Evolutionary conservation across 106 monocot genomes (phyloP).

Genomic region (Agapanthus africanus): DNA sequence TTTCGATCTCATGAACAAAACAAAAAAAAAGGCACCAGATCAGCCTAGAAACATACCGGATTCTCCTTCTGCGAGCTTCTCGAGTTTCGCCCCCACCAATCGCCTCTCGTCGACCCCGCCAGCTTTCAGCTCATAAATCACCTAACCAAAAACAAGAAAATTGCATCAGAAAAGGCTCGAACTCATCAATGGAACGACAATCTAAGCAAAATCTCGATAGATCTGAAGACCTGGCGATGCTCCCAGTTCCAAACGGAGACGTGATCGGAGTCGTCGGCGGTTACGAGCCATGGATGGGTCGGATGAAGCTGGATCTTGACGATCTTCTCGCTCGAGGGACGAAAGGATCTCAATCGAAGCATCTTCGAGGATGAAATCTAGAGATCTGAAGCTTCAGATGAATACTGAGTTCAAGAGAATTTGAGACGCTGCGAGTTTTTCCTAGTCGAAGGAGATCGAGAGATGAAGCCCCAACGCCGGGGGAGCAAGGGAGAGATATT

Average conservation of each 20-base stretch:
- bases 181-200: not conserved
- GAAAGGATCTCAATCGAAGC: conserved; percentile 91
- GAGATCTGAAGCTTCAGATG: not conserved
- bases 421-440: too few species aligned
- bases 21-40: not conserved
- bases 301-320: conserved; percentile 97
- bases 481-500: too few species aligned
- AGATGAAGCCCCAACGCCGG: too few species aligned
- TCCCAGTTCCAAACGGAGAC: conserved; percentile 99
- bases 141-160: conserved; percentile 24
- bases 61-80: conserved; percentile 96
- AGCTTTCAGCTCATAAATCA: conserved; percentile 95
- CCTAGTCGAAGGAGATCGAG: too few species aligned
- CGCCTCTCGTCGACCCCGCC: conserved; percentile 72
- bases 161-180: not conserved
- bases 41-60: conserved; percentile 36
- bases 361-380: conserved; percentile 18
- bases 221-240: conserved; percentile 74
- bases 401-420: too few species aligned
- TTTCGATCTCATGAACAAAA: not conserved
- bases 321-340: conserved; percentile 80
- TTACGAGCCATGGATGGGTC: conserved; percentile 96
- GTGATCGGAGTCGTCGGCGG: conserved; percentile 88
- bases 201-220: not conserved
- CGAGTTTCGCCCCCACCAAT: conserved; percentile 41